These are phyloP conservation scores for Neonectria magnoliae DNA, from an alignment of 2,329 filamentous ascomycete genomes.

Conservation along the genomic window DNA sequence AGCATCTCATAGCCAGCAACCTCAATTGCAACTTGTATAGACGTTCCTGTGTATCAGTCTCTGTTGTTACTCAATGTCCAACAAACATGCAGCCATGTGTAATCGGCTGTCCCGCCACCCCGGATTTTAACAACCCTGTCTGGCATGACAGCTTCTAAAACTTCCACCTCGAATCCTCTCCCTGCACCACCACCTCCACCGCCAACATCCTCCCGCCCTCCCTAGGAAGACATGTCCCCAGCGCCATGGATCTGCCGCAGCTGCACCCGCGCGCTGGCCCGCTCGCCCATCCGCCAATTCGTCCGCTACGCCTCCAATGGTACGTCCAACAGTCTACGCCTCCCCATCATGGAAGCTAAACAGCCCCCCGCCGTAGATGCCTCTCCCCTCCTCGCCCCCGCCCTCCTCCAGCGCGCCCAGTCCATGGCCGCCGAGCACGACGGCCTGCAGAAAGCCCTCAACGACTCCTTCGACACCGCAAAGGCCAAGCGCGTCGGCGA, in stretches of 20 bases:
- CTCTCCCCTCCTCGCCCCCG: conserved; percentile 55
- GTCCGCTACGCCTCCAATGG: conserved; percentile 48
- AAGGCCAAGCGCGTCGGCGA: conserved; percentile 70
- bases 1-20: background rate
- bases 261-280: conserved; percentile 46
- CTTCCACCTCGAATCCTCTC: conserved; percentile 21
- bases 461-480: conserved; percentile 64
- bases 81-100: background rate
- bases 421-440: conserved; percentile 67
- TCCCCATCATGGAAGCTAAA: background rate
- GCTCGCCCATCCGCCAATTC: conserved; percentile 39
- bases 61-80: background rate
- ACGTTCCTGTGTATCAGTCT: too few species aligned
- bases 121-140: background rate
- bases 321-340: conserved; percentile 17
- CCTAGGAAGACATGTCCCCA: conserved; percentile 42
- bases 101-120: background rate
- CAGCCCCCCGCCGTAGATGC: conserved; percentile 21
- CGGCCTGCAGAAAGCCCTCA: conserved; percentile 61
- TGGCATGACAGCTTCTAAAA: conserved; percentile 31
- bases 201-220: conserved; percentile 1
- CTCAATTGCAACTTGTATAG: background rate
- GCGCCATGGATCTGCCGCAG: conserved; percentile 51
- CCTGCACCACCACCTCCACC: background rate
- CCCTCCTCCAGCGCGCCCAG: conserved; percentile 69